Conservation (phyloP, 192 early-diverging fungal species). For the Dissophora ornata region DNA sequence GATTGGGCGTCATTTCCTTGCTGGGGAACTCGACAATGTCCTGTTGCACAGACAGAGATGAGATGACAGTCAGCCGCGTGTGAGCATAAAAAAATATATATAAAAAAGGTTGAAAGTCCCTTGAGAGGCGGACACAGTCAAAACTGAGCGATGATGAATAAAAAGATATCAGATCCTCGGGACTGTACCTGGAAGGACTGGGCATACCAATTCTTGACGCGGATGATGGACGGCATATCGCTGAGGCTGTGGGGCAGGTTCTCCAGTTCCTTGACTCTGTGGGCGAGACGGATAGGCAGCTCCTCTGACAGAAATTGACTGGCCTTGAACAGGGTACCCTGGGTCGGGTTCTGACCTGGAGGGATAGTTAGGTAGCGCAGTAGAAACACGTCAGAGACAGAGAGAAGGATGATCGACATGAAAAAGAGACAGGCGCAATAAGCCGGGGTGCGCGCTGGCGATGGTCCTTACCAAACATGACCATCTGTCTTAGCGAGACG, state of each 20-base stretch:
- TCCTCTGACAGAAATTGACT: slow-evolving; percentile 90
- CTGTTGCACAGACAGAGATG: slow-evolving; percentile 18
- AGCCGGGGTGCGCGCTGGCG: background rate
- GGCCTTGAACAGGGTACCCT: slow-evolving; percentile 77
- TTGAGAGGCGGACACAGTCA: no score
- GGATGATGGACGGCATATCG: slow-evolving; percentile 89
- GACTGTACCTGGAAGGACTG: slow-evolving; percentile 82
- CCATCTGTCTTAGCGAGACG: slow-evolving; percentile 94
- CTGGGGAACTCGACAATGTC: slow-evolving; percentile 71
- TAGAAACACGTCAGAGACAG: background rate
- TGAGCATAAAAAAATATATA: no score
- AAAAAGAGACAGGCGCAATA: background rate
- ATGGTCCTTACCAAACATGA: slow-evolving; percentile 83
- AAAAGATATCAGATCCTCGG: no score
- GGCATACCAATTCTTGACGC: slow-evolving; percentile 97
- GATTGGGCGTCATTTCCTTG: slow-evolving; percentile 50
- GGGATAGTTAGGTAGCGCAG: background rate
- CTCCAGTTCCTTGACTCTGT: slow-evolving; percentile 95
- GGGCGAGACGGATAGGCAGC: slow-evolving; percentile 92
- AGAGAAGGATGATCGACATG: background rate
- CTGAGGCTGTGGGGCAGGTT: slow-evolving; percentile 85
- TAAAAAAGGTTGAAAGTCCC: no score
- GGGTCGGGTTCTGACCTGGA: slow-evolving; percentile 76
- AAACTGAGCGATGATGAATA: no score
- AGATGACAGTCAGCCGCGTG: slow-evolving; percentile 5